Evolutionary conservation across 2,329 filamentous ascomycete genomes (phyloP).

Genomic region (Aspergillus nomiae): DNA sequence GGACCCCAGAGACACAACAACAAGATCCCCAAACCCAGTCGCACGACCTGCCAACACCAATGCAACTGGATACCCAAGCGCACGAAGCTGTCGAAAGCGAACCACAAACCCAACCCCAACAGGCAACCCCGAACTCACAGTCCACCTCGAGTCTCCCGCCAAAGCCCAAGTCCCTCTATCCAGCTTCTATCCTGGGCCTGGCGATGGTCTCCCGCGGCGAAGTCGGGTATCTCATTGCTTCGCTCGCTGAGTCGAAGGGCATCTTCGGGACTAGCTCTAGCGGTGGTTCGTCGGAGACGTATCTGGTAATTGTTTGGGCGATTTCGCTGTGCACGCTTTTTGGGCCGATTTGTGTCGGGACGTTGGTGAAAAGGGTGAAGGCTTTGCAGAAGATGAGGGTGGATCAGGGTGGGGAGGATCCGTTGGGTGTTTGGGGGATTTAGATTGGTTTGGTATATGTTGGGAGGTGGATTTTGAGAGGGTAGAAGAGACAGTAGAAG

Average conservation of each 20-base stretch:
- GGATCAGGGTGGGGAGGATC: conserved; percentile 33
- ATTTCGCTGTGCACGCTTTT: conserved; percentile 60
- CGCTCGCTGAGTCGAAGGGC: conserved; percentile 61
- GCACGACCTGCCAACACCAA: not conserved
- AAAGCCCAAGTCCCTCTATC: conserved; percentile 66
- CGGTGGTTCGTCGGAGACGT: conserved; percentile 47
- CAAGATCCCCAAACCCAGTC: not conserved
- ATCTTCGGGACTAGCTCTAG: conserved; percentile 40
- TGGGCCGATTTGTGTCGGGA: conserved; percentile 55
- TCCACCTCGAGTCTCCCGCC: conserved; percentile 23
- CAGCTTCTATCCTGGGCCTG: conserved; percentile 65
- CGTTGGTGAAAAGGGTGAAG: conserved; percentile 51
- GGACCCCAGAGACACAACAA: not conserved
- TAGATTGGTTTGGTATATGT: not conserved
- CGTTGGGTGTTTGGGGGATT: conserved; percentile 50
- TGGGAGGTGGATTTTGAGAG: not conserved
- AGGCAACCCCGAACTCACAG: not conserved
- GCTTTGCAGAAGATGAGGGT: conserved; percentile 36
- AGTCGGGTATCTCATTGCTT: conserved; percentile 75
- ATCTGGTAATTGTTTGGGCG: conserved; percentile 58
- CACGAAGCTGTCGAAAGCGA: not conserved
- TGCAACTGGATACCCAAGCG: not conserved
- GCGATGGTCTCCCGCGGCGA: conserved; percentile 79
- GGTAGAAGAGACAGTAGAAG: not conserved
- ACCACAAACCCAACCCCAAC: not conserved